These are phyloP conservation scores for Phialemoniopsis sp. DNA, from an alignment of 2,329 filamentous ascomycete genomes.

Conservation along the genomic window DNA sequence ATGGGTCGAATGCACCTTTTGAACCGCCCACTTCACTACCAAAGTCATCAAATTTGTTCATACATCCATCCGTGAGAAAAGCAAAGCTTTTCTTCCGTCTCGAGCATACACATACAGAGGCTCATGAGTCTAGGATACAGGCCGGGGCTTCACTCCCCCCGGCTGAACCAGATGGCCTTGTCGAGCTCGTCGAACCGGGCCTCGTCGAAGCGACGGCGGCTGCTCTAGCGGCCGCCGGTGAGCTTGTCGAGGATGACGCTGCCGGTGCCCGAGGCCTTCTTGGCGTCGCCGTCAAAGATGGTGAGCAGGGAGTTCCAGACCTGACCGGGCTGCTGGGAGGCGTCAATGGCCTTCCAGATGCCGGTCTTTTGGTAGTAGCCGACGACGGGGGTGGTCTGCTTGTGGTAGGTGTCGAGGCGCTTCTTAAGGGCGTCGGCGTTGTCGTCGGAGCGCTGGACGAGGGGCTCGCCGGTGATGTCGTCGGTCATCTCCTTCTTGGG, in stretches of 20 bases:
- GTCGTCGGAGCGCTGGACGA: slow-evolving; percentile 95
- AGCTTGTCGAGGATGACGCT: slow-evolving; percentile 39
- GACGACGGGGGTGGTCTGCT: slow-evolving; percentile 88
- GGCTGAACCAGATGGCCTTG: not conserved
- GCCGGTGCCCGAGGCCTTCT: slow-evolving; percentile 31
- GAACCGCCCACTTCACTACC: no score
- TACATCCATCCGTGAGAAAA: no score
- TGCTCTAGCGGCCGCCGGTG: slow-evolving; percentile 4
- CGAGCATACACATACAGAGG: no score
- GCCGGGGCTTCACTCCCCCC: not conserved
- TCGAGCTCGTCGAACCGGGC: not conserved
- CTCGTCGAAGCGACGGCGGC: not conserved
- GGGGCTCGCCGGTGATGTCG: slow-evolving; percentile 91
- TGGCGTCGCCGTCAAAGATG: slow-evolving; percentile 69
- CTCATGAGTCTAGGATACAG: no score
- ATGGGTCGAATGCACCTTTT: no score
- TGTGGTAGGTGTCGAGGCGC: slow-evolving; percentile 88
- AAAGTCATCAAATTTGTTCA: no score
- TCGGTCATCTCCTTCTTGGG: slow-evolving; percentile 93
- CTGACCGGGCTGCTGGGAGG: slow-evolving; percentile 89
- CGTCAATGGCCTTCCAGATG: slow-evolving; percentile 95
- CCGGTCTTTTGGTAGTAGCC: slow-evolving; percentile 96
- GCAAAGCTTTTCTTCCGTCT: no score
- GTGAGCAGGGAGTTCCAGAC: slow-evolving; percentile 92
- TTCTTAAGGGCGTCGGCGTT: slow-evolving; percentile 96